Base-by-base conservation (phyloP, 768 basidiomycete species). In the Strobilomyces echinocephalus region DNA sequence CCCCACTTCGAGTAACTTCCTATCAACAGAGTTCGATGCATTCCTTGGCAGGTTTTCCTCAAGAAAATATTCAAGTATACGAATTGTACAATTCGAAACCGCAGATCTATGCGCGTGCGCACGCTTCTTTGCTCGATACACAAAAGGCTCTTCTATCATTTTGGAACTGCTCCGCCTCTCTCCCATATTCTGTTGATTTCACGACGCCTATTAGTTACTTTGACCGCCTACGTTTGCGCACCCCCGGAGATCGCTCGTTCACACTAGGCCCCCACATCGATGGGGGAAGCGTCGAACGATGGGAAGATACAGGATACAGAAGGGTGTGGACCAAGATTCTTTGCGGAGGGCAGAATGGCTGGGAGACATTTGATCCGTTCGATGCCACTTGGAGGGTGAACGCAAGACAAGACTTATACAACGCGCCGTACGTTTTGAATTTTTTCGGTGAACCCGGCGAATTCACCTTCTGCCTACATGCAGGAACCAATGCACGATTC, bases 171-270 rank as follows among this genome's bases (percentile, higher is more conserved):
- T 61, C 59, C 3, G 60, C 78, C 41, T 72, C 79, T 3, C 51
- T 59, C 28, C 71, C 78, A 49, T 66, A 75, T 1, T 55, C 61
- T 28, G 67, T 85, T 50, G 74, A 72, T 52, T 73, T 88, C 28
- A 59, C 69, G 11, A 81, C 75, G 3, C 86, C 87, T 1, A 69
- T 91, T n/a, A 81, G 83, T 1, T 91, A 91, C 67, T 87, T 82
- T 54, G 89, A 92, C 68, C 77, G 89, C 7, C 70, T 91, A 11
- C 77, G 88, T 2, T 87, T 90, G 44, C 79, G 90, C 6, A 76
- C 76, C 28, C 86, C 88, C 0, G 90, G 88, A 0, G 88, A 88
- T 55, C 68, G 74, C 12, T 76, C 76, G 45, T 90, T 90, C 62
- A 76, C 81, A 0, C 71, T 90, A 2, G 86, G 83, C 0, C 83